These are phyloP conservation scores for Dicorynia guianensis DNA, from an alignment of 306 rosid species.

Conservation along the genomic window DNA sequence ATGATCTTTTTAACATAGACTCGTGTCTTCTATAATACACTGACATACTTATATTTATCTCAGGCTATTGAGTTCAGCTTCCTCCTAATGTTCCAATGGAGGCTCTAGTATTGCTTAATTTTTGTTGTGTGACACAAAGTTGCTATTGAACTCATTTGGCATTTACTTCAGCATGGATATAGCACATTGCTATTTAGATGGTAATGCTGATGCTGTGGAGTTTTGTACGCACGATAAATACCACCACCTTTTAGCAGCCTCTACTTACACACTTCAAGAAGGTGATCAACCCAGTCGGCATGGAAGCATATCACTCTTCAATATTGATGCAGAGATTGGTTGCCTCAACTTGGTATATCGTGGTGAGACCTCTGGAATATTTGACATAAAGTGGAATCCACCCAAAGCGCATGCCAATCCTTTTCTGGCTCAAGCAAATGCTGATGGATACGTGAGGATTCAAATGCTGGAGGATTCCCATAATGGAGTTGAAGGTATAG, in stretches of 20 bases:
- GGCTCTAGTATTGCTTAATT: constrained; percentile 1
- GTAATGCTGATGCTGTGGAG: constrained; percentile 91
- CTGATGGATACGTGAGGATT: constrained; percentile 83
- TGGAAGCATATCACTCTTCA: constrained; percentile 82
- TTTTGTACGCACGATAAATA: constrained; percentile 73
- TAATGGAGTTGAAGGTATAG: constrained; percentile 62
- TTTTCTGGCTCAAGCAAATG: constrained; percentile 80
- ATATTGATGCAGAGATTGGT: constrained; percentile 47
- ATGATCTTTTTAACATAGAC: too few relatives aligned
- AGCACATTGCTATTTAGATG: constrained; percentile 74
- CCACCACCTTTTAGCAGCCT: constrained; percentile 72
- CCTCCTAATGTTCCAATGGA: background rate
- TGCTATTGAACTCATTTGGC: constrained; percentile 1
- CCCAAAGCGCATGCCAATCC: constrained; percentile 51
- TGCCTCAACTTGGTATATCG: constrained; percentile 57
- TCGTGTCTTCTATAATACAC: background rate
- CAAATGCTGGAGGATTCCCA: constrained; percentile 50
- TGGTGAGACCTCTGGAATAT: constrained; percentile 67
- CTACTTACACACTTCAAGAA: constrained; percentile 82
- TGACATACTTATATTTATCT: background rate
- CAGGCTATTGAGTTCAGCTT: constrained; percentile 10
- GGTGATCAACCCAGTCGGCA: constrained; percentile 67
- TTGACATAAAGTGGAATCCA: constrained; percentile 89
- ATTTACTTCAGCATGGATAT: constrained; percentile 62
- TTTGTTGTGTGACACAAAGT: constrained; percentile 2